These are phyloP conservation scores for Cymbidium sinense DNA, from an alignment of 106 monocot species.

Conservation along the genomic window DNA sequence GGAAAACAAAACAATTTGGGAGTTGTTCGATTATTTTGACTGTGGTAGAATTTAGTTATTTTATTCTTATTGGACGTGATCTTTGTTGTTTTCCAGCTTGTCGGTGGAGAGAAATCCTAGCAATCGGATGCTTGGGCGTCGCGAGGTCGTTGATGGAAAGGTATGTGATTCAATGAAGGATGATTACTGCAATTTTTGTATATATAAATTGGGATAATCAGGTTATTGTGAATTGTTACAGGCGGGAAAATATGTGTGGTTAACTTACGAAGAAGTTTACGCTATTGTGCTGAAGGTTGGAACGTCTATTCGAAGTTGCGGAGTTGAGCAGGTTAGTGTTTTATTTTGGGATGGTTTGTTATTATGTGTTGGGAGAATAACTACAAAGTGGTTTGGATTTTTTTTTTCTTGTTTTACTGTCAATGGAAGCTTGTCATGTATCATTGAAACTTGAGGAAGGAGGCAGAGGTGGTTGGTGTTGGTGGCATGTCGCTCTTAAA, in stretches of 20 bases:
- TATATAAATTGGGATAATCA: background rate
- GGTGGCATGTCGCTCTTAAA: background rate
- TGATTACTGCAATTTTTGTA: background rate
- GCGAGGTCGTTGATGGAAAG: conserved; percentile 63
- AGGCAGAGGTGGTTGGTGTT: background rate
- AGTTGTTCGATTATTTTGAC: background rate
- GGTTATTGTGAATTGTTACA: conserved; percentile 45
- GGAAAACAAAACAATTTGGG: background rate
- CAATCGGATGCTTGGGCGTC: conserved; percentile 77
- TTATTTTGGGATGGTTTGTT: background rate
- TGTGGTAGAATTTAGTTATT: background rate
- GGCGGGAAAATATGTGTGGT: conserved; percentile 77
- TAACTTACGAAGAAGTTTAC: conserved; percentile 76
- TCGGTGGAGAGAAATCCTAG: conserved; percentile 56
- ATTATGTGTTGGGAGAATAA: background rate
- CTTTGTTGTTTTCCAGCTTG: conserved; percentile 20
- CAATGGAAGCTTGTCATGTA: background rate
- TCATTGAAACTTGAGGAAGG: background rate
- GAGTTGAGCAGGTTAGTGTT: conserved; percentile 50
- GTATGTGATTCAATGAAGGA: conserved; percentile 14
- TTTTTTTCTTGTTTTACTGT: background rate
- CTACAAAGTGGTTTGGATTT: background rate
- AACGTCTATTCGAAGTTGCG: conserved; percentile 55
- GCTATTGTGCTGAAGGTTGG: conserved; percentile 72
- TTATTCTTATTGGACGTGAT: background rate